Percentiles rank a stretch among this genome's conserved stretches.
These are phyloP conservation scores for Ustilago sp. DNA, from an alignment of 1,284 basidiomycete species.

Conservation along the genomic window DNA sequence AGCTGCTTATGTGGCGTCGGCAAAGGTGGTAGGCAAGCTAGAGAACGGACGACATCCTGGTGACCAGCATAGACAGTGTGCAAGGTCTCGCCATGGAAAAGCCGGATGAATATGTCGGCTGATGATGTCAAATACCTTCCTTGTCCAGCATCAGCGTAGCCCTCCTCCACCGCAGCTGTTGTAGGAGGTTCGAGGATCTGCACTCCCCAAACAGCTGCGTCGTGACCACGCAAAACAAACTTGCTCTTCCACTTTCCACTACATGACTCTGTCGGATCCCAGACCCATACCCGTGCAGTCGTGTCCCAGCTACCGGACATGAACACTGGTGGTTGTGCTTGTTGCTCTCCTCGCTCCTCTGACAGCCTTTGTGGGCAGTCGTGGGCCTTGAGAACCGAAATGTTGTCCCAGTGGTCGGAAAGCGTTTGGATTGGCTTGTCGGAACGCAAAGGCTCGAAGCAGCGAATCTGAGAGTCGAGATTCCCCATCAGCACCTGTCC, in stretches of 20 bases:
- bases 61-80: conserved; percentile 47
- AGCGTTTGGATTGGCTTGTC: conserved; percentile 42
- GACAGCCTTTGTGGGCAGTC: background rate
- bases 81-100: conserved; percentile 50
- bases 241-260: conserved; percentile 28
- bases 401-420: conserved; percentile 53
- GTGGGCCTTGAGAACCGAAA: conserved; percentile 36
- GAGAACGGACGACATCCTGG: conserved; percentile 49
- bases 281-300: conserved; percentile 41
- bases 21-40: conserved; percentile 22
- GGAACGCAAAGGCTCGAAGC: conserved; percentile 39
- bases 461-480: conserved; percentile 50
- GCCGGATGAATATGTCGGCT: conserved; percentile 53
- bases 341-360: background rate
- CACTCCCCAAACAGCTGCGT: conserved; percentile 54
- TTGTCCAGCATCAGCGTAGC: too few relatives aligned
- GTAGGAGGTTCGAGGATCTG: conserved; percentile 39
- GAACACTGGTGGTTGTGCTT: conserved; percentile 11
- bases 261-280: conserved; percentile 10
- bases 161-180: background rate
- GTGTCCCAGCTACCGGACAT: conserved; percentile 56
- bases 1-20: background rate
- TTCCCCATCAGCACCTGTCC: conserved; percentile 42
- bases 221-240: conserved; percentile 43
- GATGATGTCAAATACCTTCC: conserved; percentile 47